A percentile compares a stretch with the other conserved stretches of the same genome.
Evolutionary conservation across 139 green algal genomes (phyloP).

Genomic region (Picochlorum sp.): DNA sequence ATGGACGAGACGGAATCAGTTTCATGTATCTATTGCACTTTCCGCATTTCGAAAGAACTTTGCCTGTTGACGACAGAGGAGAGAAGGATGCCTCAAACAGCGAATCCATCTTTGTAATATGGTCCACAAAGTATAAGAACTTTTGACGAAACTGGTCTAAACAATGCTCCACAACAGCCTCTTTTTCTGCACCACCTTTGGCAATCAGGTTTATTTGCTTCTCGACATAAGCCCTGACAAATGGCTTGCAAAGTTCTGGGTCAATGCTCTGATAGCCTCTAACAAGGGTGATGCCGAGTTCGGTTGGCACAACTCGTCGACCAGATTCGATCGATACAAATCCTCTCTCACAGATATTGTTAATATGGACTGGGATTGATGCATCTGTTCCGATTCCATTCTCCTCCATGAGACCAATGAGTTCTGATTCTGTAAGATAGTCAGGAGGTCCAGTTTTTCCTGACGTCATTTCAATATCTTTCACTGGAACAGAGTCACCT

Average conservation of each 20-base stretch:
- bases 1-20: constrained; percentile 61
- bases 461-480: constrained; percentile 49
- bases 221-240: constrained; percentile 72
- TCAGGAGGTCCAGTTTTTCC: constrained; percentile 57
- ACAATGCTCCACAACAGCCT: constrained; percentile 57
- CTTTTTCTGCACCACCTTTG: constrained; percentile 62
- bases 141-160: constrained; percentile 62
- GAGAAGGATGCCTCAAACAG: constrained; percentile 88
- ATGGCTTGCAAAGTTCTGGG: constrained; percentile 64
- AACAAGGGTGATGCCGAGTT: constrained; percentile 79
- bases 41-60: constrained; percentile 73
- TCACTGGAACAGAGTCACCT: constrained; percentile 45
- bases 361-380: constrained; percentile 74
- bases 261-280: constrained; percentile 29
- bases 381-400: constrained; percentile 69
- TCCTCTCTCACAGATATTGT: constrained; percentile 74
- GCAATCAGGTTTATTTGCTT: constrained; percentile 74
- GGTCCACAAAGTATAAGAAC: constrained; percentile 65
- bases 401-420: constrained; percentile 84
- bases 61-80: constrained; percentile 63
- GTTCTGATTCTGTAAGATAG: constrained; percentile 77
- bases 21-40: constrained; percentile 81
- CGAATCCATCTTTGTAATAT: constrained; percentile 78
- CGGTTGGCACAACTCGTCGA: constrained; percentile 66
- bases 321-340: constrained; percentile 63